Evolutionary conservation across 2,329 filamentous ascomycete genomes (phyloP).

Genomic region (Exserohilum rostratum): DNA sequence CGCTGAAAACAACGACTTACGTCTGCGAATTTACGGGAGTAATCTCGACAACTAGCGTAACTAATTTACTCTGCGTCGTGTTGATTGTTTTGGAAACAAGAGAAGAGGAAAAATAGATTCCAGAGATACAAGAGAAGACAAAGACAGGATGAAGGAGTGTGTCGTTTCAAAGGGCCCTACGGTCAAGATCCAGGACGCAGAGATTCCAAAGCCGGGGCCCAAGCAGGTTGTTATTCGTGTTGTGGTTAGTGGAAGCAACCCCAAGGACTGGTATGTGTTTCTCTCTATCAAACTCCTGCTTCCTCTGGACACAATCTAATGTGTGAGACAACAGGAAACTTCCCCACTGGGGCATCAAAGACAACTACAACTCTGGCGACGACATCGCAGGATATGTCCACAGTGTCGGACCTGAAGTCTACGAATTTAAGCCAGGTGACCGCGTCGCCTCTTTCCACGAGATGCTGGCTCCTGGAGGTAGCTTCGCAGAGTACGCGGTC

Average conservation of each 20-base stretch:
- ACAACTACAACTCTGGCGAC: conserved; percentile 56
- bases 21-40: no score
- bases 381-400: conserved; percentile 64
- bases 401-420: conserved; percentile 61
- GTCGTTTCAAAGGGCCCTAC: conserved; percentile 39
- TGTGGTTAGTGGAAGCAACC: conserved; percentile 49
- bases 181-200: conserved; percentile 47
- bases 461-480: conserved; percentile 59
- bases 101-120: background rate
- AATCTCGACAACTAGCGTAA: no score
- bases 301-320: no score
- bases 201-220: conserved; percentile 39
- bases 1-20: no score
- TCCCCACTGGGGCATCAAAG: conserved; percentile 19
- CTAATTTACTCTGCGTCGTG: no score
- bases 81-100: no score
- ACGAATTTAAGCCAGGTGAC: conserved; percentile 64
- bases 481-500: conserved; percentile 67
- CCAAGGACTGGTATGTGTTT: conserved; percentile 56
- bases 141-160: conserved; percentile 51
- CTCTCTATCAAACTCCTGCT: background rate
- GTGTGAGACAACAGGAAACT: conserved; percentile 38
- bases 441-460: conserved; percentile 63
- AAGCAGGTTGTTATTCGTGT: conserved; percentile 50
- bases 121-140: conserved; percentile 1